Conservation (phyloP, 108 stramenopile species). For the Aurantiochytrium sp. region DNA sequence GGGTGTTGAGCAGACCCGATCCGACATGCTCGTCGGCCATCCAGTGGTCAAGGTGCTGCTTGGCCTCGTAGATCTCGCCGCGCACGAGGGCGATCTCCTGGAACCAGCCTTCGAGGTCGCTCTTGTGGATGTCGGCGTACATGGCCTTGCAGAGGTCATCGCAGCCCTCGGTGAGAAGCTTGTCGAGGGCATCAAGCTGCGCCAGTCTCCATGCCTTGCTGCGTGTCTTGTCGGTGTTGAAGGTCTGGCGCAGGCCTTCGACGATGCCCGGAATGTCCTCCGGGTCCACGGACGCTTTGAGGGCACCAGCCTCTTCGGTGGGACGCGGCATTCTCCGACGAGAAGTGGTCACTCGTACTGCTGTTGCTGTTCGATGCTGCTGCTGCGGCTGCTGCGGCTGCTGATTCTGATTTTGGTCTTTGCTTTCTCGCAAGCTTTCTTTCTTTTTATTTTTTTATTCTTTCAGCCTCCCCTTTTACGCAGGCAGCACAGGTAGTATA, state of each 20-base stretch:
- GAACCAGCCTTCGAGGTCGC: neutral
- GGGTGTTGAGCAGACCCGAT: neutral
- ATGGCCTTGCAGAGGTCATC: constrained; percentile 14
- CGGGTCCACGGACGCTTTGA: neutral
- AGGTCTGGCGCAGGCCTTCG: neutral
- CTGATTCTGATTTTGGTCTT: no score
- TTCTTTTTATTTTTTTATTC: no score
- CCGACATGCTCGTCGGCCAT: constrained; percentile 20
- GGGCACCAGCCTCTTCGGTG: neutral
- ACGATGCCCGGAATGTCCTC: constrained; percentile 2
- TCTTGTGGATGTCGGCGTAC: constrained; percentile 12
- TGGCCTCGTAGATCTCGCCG: constrained; percentile 13
- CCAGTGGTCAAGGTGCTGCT: constrained; percentile 24
- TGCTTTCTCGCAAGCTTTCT: no score
- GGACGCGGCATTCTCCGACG: neutral
- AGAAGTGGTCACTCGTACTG: no score
- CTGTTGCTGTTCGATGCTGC: no score
- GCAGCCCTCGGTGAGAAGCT: neutral
- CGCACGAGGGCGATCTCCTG: constrained; percentile 1
- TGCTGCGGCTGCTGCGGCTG: no score
- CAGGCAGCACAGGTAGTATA: no score
- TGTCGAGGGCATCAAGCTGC: neutral
- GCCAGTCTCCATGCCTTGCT: neutral
- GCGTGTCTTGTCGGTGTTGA: neutral
- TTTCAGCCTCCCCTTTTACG: no score